Conservation (phyloP, 2,329 filamentous ascomycete genomes). For the Botrytis squamosa region DNA sequence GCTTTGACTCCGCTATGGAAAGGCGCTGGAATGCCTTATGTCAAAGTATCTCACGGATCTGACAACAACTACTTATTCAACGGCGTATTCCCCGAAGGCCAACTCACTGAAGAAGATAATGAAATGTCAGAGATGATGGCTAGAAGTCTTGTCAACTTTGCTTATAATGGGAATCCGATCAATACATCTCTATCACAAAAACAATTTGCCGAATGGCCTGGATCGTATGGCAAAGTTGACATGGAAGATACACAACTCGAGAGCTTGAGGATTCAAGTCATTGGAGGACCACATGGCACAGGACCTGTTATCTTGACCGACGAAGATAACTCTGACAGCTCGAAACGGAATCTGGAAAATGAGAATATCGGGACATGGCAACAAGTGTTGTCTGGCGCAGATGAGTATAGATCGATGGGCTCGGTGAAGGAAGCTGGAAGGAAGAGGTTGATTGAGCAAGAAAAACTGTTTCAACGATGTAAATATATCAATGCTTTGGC, state of each 20-base stretch:
- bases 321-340: not conserved
- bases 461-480: not conserved
- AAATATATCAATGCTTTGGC: not conserved
- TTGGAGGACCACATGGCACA: slow-evolving; percentile 3
- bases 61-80: slow-evolving; percentile 25
- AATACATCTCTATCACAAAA: not conserved
- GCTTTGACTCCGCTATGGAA: slow-evolving; percentile 16
- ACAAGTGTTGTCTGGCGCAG: not conserved
- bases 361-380: not conserved
- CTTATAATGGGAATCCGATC: slow-evolving; percentile 3
- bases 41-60: slow-evolving; percentile 19
- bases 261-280: slow-evolving; percentile 3
- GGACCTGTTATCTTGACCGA: not conserved
- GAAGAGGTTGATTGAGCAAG: not conserved
- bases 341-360: not conserved
- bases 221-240: not conserved
- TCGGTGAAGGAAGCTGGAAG: not conserved
- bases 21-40: slow-evolving; percentile 19
- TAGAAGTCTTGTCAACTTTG: slow-evolving; percentile 2
- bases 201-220: slow-evolving; percentile 3
- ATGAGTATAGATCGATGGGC: not conserved
- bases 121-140: not conserved
- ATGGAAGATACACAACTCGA: not conserved
- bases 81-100: slow-evolving; percentile 22
- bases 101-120: not conserved